A percentile compares a stretch with the other conserved stretches of the same genome.
Conservation (phyloP, 768 basidiomycete species). For the Tricholomella constricta region DNA sequence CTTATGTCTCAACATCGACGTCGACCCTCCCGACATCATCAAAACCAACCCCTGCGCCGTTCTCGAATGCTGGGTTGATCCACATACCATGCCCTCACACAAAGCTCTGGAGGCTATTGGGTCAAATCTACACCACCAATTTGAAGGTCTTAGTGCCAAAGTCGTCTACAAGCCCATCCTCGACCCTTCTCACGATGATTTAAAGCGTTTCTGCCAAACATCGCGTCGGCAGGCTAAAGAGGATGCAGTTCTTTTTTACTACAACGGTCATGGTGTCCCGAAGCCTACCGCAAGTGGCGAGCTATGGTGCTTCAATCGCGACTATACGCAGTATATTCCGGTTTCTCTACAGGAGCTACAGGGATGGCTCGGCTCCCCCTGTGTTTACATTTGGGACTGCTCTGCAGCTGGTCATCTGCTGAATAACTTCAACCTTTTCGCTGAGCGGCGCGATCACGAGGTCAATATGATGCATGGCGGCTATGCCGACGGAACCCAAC, state of each 20-base stretch:
- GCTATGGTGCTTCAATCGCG: constrained; percentile 97
- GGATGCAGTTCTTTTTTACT: constrained; percentile 94
- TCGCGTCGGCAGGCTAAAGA: constrained; percentile 89
- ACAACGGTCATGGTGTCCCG: constrained; percentile 98
- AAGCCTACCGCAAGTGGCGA: constrained; percentile 95
- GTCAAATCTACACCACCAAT: constrained; percentile 91
- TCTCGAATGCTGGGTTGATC: constrained; percentile 97
- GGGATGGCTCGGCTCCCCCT: constrained; percentile 90
- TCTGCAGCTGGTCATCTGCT: constrained; percentile 95
- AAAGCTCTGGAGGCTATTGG: constrained; percentile 96
- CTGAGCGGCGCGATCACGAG: constrained; percentile 74
- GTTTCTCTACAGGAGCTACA: constrained; percentile 94
- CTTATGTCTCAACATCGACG: constrained; percentile 94
- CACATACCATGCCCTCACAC: constrained; percentile 85
- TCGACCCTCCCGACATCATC: constrained; percentile 96
- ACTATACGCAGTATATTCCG: constrained; percentile 98
- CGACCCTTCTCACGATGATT: constrained; percentile 93
- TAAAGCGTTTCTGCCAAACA: constrained; percentile 81
- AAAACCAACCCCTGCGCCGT: constrained; percentile 97
- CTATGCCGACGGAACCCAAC: constrained; percentile 61
- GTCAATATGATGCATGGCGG: constrained; percentile 58
- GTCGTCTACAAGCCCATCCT: constrained; percentile 93
- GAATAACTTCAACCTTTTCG: constrained; percentile 83
- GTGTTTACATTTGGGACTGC: constrained; percentile 99
- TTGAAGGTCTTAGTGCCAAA: constrained; percentile 92